These are phyloP conservation scores for Colletotrichum sp. DNA, from an alignment of 2,329 filamentous ascomycete genomes.

Conservation along the genomic window DNA sequence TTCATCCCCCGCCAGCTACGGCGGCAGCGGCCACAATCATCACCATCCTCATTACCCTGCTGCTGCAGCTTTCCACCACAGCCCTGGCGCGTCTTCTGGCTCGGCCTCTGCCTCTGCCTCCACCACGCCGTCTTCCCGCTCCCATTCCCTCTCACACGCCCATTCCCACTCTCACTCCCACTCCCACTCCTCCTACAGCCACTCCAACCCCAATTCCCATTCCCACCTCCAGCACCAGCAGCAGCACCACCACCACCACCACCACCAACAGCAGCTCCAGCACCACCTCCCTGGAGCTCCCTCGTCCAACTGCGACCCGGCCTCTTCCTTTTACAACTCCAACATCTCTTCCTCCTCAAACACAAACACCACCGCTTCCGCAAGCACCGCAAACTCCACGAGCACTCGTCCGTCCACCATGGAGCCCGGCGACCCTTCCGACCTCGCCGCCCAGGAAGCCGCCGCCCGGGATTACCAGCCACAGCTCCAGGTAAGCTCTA, in stretches of 20 bases:
- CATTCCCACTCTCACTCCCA: neutral
- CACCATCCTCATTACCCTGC: neutral
- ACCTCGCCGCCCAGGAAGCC: conserved; percentile 64
- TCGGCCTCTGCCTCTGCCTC: neutral
- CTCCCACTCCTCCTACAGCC: neutral
- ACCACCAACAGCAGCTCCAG: neutral
- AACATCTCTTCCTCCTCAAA: neutral
- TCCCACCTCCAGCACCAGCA: neutral
- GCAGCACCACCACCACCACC: neutral
- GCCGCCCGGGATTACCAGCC: conserved; percentile 65
- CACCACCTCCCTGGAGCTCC: neutral
- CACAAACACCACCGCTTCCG: neutral
- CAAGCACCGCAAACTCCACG: conserved; percentile 39
- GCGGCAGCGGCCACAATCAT: neutral
- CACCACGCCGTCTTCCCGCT: neutral
- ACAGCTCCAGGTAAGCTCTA: conserved; percentile 56
- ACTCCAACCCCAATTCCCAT: neutral
- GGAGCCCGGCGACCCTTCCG: conserved; percentile 35
- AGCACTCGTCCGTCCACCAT: conserved; percentile 27
- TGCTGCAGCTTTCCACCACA: neutral
- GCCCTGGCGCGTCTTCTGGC: conserved; percentile 1
- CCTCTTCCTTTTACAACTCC: conserved; percentile 18
- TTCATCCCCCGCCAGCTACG: neutral
- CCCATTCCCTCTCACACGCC: neutral
- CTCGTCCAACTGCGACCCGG: neutral